phyloP scores from a whole-genome alignment of 2,329 filamentous ascomycete species.

The Sporothrix protearum region DNA sequence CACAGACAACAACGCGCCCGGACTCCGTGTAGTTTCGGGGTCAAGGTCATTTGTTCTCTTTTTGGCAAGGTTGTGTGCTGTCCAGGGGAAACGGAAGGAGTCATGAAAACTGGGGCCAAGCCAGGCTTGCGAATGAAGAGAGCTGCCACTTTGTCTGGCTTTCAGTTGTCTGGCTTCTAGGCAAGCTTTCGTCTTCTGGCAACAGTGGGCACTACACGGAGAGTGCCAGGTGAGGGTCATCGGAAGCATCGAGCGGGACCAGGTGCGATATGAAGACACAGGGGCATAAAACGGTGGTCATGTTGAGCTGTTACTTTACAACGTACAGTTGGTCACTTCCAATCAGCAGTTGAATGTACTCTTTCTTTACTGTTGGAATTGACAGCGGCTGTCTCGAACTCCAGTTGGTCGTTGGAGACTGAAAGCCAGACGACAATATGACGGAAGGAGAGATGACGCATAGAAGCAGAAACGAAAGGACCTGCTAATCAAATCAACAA shows the following conservation, averaged over 20 bases:
- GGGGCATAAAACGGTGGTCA: neutral
- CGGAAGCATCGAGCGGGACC: neutral
- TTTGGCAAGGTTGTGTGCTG: neutral
- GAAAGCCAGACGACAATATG: neutral
- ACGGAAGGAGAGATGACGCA: neutral
- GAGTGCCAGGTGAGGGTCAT: neutral
- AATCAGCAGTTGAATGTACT: neutral
- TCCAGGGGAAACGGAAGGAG: conserved; percentile 11
- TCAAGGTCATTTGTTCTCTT: neutral
- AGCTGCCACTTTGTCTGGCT: neutral
- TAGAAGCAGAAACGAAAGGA: neutral
- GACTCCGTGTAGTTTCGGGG: conserved; percentile 4
- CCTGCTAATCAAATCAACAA: neutral
- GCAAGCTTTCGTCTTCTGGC: neutral
- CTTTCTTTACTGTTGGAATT: neutral
- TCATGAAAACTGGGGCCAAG: neutral
- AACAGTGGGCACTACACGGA: neutral
- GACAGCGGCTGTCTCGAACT: neutral
- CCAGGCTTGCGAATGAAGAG: neutral
- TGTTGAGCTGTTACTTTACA: neutral
- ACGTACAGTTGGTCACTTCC: too few species aligned
- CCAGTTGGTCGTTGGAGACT: neutral
- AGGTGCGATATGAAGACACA: neutral
- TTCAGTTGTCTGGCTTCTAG: neutral
- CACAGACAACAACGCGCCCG: neutral